A percentile compares a stretch with the other conserved stretches of the same genome.
phyloP scores from a whole-genome alignment of 352 stramenopile genomes.

The Phytophthora ohioensis region DNA sequence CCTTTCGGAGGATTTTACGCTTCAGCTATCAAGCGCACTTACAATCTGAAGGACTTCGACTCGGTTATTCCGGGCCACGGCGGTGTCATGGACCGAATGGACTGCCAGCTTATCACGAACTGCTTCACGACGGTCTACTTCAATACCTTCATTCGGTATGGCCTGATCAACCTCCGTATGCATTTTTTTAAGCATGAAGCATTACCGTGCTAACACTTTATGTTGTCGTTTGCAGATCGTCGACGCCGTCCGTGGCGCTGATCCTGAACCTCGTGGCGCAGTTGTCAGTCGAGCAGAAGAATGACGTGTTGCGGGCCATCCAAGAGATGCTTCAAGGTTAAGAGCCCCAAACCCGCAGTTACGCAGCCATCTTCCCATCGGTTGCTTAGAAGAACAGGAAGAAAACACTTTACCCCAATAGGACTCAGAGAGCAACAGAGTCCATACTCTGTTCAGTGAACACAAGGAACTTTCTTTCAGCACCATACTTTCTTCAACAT shows the following conservation, averaged over 20 bases:
- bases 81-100: conserved; percentile 97
- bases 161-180: not conserved
- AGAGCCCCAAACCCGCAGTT: conserved; percentile 13
- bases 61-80: conserved; percentile 98
- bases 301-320: conserved; percentile 71
- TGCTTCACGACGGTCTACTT: conserved; percentile 98
- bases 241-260: conserved; percentile 65
- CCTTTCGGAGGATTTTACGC: conserved; percentile 99
- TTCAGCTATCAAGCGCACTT: conserved; percentile 98
- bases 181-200: not conserved
- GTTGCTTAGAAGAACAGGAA: conserved; percentile 32
- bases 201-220: not conserved
- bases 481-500: conserved; percentile 23
- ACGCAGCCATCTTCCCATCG: conserved; percentile 7
- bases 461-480: not conserved
- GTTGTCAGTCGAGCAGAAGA: conserved; percentile 73
- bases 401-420: conserved; percentile 1
- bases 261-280: conserved; percentile 82
- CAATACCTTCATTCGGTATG: conserved; percentile 95
- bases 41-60: conserved; percentile 99
- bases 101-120: conserved; percentile 97
- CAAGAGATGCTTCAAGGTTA: conserved; percentile 66
- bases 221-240: conserved; percentile 48
- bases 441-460: conserved; percentile 13
- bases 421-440: conserved; percentile 9